Percentiles rank a stretch among this genome's conserved stretches.
Conservation (phyloP, 108 stramenopile genomes). For the Cyclostephanos tholiformis region DNA sequence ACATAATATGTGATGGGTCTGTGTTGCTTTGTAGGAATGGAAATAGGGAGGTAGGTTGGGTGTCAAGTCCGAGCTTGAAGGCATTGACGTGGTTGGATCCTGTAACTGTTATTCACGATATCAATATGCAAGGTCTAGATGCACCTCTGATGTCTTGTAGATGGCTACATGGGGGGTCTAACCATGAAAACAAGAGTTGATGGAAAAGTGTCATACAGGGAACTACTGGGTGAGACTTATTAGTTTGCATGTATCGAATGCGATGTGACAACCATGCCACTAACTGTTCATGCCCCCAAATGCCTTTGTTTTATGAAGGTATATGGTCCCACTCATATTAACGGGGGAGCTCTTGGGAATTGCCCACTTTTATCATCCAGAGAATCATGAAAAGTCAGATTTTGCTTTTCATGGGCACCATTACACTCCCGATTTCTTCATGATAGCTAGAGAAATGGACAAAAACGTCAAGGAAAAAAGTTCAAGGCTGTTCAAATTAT, state of each 20-base stretch:
- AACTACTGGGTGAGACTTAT: slow-evolving; percentile 56
- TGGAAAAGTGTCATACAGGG: slow-evolving; percentile 64
- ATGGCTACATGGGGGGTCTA: not conserved
- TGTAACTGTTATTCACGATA: slow-evolving; percentile 68
- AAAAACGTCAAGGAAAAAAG: slow-evolving; percentile 33
- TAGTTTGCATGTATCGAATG: too few relatives aligned
- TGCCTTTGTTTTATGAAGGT: slow-evolving; percentile 3
- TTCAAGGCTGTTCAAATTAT: slow-evolving; percentile 44
- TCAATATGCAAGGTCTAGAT: slow-evolving; percentile 41
- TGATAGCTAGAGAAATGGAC: slow-evolving; percentile 61
- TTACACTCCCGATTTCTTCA: slow-evolving; percentile 66
- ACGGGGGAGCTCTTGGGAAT: slow-evolving; percentile 77
- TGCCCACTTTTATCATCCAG: slow-evolving; percentile 85
- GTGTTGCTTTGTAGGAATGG: not conserved
- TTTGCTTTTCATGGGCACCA: slow-evolving; percentile 89
- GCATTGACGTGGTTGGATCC: slow-evolving; percentile 89
- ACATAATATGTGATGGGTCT: too few relatives aligned
- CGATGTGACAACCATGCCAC: too few relatives aligned
- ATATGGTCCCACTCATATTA: slow-evolving; percentile 67
- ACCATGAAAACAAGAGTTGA: not conserved
- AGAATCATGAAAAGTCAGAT: slow-evolving; percentile 59
- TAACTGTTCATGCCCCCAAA: too few relatives aligned
- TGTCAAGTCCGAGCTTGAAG: slow-evolving; percentile 41
- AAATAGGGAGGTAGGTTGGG: slow-evolving; percentile 10
- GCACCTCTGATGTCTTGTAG: not conserved